Evolutionary conservation across 2,329 filamentous ascomycete genomes (phyloP).

Genomic region (Samsoniella hepiali): DNA sequence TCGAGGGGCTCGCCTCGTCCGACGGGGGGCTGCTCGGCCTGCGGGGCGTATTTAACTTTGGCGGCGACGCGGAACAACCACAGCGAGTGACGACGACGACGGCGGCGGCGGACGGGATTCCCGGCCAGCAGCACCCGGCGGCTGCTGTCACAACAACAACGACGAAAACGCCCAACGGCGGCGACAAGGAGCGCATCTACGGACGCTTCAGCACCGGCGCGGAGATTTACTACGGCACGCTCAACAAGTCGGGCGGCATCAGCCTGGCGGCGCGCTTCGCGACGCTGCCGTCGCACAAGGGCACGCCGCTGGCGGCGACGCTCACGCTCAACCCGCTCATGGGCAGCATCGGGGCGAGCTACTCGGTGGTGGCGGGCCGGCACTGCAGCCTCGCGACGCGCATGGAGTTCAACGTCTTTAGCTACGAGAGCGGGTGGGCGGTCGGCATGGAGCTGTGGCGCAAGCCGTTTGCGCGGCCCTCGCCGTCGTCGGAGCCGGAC

Average conservation of each 20-base stretch:
- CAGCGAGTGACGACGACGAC: background rate
- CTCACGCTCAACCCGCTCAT: conserved; percentile 91
- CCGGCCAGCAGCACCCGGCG: background rate
- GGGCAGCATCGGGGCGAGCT: conserved; percentile 87
- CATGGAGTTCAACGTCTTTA: conserved; percentile 97
- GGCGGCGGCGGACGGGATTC: background rate
- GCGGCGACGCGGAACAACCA: conserved; percentile 56
- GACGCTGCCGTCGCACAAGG: conserved; percentile 74
- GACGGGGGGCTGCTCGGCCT: conserved; percentile 87
- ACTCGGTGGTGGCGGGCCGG: conserved; percentile 82
- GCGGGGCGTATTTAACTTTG: conserved; percentile 92
- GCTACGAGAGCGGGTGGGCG: conserved; percentile 92
- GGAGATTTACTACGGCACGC: conserved; percentile 90
- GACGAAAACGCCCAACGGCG: background rate
- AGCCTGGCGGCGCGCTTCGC: conserved; percentile 87
- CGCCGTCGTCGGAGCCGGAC: conserved; percentile 29
- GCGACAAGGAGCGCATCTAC: conserved; percentile 60
- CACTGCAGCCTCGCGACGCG: conserved; percentile 82
- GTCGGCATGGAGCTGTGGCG: conserved; percentile 93
- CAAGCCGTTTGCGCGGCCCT: conserved; percentile 44
- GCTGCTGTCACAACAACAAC: background rate
- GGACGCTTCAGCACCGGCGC: conserved; percentile 87
- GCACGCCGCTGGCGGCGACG: conserved; percentile 90
- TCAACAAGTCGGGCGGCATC: conserved; percentile 91
- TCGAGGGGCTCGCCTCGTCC: conserved; percentile 88